Percentiles rank a stretch among this genome's conserved stretches.
These are phyloP conservation scores for Achaetomiella virescens DNA, from an alignment of 495 filamentous ascomycete genomes.

Conservation along the genomic window DNA sequence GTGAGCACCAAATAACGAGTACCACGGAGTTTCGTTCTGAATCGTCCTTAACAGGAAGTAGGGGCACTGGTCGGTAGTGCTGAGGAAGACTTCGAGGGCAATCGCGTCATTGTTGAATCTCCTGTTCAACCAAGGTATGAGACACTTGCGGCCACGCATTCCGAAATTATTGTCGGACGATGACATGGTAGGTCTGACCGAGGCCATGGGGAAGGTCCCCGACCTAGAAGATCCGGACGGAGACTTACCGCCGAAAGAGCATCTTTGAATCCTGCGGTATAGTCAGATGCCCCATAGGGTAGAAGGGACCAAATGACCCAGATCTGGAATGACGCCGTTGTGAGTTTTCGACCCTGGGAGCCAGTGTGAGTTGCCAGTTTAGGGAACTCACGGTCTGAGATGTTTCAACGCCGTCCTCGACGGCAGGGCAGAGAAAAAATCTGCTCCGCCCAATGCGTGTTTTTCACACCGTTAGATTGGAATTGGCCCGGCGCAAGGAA, in stretches of 20 bases:
- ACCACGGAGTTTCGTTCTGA: slow-evolving; percentile 38
- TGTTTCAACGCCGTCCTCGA: slow-evolving; percentile 45
- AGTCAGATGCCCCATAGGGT: slow-evolving; percentile 36
- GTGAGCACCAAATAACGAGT: slow-evolving; percentile 41
- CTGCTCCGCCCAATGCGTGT: slow-evolving; percentile 46
- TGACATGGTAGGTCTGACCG: neutral
- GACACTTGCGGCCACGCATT: neutral
- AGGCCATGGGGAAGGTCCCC: neutral
- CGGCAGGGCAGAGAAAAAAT: slow-evolving; percentile 50
- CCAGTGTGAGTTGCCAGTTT: neutral
- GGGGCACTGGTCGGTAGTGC: slow-evolving; percentile 34
- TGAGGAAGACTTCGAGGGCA: slow-evolving; percentile 44
- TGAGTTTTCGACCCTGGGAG: neutral
- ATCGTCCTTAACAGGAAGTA: slow-evolving; percentile 38
- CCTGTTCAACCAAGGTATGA: slow-evolving; percentile 20
- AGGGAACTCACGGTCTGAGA: slow-evolving; percentile 20
- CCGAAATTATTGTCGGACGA: neutral
- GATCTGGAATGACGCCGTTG: slow-evolving; percentile 21
- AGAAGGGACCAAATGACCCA: slow-evolving; percentile 32
- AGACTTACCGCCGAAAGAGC: slow-evolving; percentile 44
- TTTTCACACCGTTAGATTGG: slow-evolving; percentile 9
- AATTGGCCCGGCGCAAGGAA: neutral
- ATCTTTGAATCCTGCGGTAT: slow-evolving; percentile 43
- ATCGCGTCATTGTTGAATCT: slow-evolving; percentile 47
- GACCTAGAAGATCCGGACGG: neutral